Percentiles rank a stretch among this genome's conserved stretches.
phyloP scores from a whole-genome alignment of 169 alveolate species.

The Cryptosporidium ubiquitum region DNA sequence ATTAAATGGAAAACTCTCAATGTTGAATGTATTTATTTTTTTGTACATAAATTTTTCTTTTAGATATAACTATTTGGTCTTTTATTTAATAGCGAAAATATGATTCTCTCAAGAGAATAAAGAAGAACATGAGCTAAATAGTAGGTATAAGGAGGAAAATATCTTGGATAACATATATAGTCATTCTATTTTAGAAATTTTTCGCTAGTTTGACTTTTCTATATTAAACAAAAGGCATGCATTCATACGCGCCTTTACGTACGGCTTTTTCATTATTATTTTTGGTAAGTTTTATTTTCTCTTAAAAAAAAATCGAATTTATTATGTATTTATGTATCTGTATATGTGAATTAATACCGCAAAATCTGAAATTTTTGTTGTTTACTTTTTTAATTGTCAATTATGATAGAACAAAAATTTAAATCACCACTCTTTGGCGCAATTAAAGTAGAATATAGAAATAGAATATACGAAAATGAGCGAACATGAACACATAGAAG shows the following conservation, averaged over 20 bases:
- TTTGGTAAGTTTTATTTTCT: not conserved
- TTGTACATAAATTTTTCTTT: not conserved
- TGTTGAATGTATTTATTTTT: not conserved
- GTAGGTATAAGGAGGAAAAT: conserved; percentile 1
- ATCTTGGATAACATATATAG: not conserved
- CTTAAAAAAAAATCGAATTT: not conserved
- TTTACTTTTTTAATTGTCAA: not conserved
- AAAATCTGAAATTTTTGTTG: not conserved
- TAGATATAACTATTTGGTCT: not conserved
- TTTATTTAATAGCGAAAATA: not conserved
- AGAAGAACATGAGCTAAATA: not conserved
- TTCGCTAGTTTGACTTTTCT: not conserved
- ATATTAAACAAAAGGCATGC: not conserved
- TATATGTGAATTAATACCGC: not conserved
- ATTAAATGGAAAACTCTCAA: not conserved
- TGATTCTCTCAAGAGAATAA: not conserved
- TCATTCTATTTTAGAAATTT: not conserved
- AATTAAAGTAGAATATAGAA: not conserved
- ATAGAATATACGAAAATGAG: not conserved
- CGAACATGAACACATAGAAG: not conserved
- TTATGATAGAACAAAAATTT: not conserved
- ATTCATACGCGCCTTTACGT: conserved; percentile 20
- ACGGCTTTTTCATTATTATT: not conserved
- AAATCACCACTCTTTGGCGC: not conserved
- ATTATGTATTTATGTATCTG: too few species aligned